Percentiles rank a stretch among this genome's conserved stretches.
Conservation (phyloP, 139 green algal genomes). For the Microglena sp. region DNA sequence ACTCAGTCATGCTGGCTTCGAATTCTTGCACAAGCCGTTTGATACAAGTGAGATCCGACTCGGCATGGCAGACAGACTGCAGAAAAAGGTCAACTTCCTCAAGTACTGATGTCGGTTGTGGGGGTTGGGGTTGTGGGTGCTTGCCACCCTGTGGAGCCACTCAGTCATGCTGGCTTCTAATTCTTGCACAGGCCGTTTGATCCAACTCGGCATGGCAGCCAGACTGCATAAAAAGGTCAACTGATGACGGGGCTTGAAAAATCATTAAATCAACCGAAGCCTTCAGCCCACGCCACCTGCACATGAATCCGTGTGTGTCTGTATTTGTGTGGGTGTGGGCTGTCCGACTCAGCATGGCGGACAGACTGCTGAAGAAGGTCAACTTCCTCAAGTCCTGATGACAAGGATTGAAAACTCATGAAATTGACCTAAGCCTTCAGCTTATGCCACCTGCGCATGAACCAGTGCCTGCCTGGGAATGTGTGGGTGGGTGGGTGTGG, state of each 20-base stretch:
- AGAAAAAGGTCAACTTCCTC: slow-evolving; percentile 7
- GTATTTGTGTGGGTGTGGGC: too few species aligned
- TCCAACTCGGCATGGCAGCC: slow-evolving; percentile 25
- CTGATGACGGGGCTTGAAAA: too few species aligned
- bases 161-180: slow-evolving; percentile 23
- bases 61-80: slow-evolving; percentile 4
- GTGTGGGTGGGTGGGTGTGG: too few species aligned
- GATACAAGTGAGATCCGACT: slow-evolving; percentile 26
- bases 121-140: too few species aligned
- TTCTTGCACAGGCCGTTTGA: slow-evolving; percentile 42
- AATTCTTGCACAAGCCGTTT: slow-evolving; percentile 41
- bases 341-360: slow-evolving; percentile 11
- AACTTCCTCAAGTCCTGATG: slow-evolving; percentile 9
- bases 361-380: slow-evolving; percentile 3
- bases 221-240: too few species aligned
- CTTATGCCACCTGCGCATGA: too few species aligned
- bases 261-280: too few species aligned
- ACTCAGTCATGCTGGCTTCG: slow-evolving; percentile 20
- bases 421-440: too few species aligned
- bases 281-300: too few species aligned
- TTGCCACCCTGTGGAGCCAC: slow-evolving; percentile 27
- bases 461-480: too few species aligned
- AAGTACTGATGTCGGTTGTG: slow-evolving; percentile 9
- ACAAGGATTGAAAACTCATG: too few species aligned
- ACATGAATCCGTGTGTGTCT: too few species aligned